These are phyloP conservation scores for Amanita brunnescens DNA, from an alignment of 768 basidiomycete species.

Conservation along the genomic window DNA sequence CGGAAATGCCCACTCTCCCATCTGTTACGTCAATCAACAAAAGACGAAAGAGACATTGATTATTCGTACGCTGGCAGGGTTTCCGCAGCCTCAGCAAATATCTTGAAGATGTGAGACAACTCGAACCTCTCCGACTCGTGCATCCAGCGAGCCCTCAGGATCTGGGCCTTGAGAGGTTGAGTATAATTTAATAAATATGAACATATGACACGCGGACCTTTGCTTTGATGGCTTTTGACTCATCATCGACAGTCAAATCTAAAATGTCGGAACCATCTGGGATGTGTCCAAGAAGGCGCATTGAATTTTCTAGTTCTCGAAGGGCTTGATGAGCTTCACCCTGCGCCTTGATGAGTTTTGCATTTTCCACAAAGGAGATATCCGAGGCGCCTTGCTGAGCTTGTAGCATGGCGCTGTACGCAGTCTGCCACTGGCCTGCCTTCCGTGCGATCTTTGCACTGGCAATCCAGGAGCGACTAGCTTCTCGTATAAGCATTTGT, in stretches of 20 bases:
- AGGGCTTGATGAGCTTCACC: conserved; percentile 82
- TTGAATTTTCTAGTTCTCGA: conserved; percentile 75
- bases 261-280: conserved; percentile 35
- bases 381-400: conserved; percentile 64
- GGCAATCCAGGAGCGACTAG: conserved; percentile 81
- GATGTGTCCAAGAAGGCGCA: conserved; percentile 41
- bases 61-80: conserved; percentile 38
- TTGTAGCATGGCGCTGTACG: conserved; percentile 92
- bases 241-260: conserved; percentile 49
- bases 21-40: conserved; percentile 23
- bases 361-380: conserved; percentile 84
- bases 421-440: conserved; percentile 91
- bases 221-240: conserved; percentile 47
- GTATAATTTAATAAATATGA: neutral
- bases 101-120: conserved; percentile 46
- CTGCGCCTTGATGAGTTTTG: conserved; percentile 71
- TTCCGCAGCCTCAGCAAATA: conserved; percentile 44
- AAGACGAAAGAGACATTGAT: neutral
- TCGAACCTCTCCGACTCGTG: conserved; percentile 82
- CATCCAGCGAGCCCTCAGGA: conserved; percentile 88
- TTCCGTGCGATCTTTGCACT: conserved; percentile 97
- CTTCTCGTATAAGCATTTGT: conserved; percentile 41
- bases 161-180: conserved; percentile 45
- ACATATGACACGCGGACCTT: conserved; percentile 41
- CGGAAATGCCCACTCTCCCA: conserved; percentile 86